Conservation (phyloP, 148 eudicot genomes). For the Simmondsia chinensis region DNA sequence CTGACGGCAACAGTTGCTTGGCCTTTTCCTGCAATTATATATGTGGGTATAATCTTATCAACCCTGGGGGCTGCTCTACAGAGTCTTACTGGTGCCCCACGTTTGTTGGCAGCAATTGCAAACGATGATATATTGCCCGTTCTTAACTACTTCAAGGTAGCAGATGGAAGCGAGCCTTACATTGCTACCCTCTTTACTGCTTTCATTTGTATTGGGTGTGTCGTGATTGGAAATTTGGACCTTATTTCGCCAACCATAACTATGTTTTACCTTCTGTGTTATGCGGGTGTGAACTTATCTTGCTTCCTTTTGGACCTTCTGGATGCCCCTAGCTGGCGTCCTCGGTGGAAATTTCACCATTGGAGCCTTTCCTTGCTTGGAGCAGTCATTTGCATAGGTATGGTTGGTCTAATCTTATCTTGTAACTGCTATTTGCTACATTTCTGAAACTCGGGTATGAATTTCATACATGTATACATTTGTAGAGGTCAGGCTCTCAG, state of each 20-base stretch:
- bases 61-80: constrained; percentile 98
- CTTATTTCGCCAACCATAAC: constrained; percentile 91
- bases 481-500: too few species aligned
- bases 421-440: too few species aligned
- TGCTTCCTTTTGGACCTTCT: constrained; percentile 96
- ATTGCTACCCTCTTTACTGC: constrained; percentile 93
- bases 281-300: constrained; percentile 95
- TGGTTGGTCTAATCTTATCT: constrained; percentile 4
- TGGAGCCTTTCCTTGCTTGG: constrained; percentile 99
- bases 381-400: constrained; percentile 88
- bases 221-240: constrained; percentile 93
- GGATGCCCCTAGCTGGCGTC: constrained; percentile 99
- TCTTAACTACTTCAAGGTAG: constrained; percentile 92
- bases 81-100: constrained; percentile 96
- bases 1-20: constrained; percentile 95
- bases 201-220: constrained; percentile 88
- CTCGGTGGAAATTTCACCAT: constrained; percentile 98
- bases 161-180: constrained; percentile 86
- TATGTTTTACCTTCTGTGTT: constrained; percentile 93
- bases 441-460: too few species aligned
- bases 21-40: constrained; percentile 78
- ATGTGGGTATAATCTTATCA: constrained; percentile 91
- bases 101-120: constrained; percentile 93
- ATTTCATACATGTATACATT: too few species aligned
- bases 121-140: constrained; percentile 95